Evolutionary conservation across 305 asterid species (phyloP), one percentile per base, ranked within the genome.

Genomic region (Lippia alba): DNA sequence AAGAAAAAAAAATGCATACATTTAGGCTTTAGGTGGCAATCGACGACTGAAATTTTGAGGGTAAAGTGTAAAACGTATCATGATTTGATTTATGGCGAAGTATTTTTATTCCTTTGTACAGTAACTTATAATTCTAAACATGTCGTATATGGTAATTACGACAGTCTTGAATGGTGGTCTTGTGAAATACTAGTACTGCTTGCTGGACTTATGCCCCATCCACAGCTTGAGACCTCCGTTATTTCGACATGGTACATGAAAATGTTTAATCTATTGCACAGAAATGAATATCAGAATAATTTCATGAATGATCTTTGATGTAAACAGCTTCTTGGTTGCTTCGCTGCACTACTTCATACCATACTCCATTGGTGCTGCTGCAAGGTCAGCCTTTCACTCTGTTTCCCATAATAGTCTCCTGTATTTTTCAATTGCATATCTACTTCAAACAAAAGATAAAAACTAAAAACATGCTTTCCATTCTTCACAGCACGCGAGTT

Each of bases 131-230:
- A 64, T 53, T 11, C 24, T 63, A 55, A 40, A 64, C 39, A 8
- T 40, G 39, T 40, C 51, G 15, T 15, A 12, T 0, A 8, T 66
- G 30, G 53, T 34, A 56, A 18, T 40, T 24, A 49, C 45, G 67
- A 55, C 78, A 85, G 90, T 36, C 83, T 83, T 10, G 88, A 85
- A 51, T 85, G 90, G 90, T 85, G 90, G 90, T 71, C 86, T 17
- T 81, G 62, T 70, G 90, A 85, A 76, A 64, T 81, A 44, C 14
- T 70, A 7, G 81, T 81, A 12, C 58, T 85, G 67, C 83, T 85
- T 19, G 69, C 88, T 44, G 90, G 90, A 12, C 76, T 83, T 51
- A 54, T 85, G 58, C 85, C 90, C 9, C 81, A 85, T 63, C 88
- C 90, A 6, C 82, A 85, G 16, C 86, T 83, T 4, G 88, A 85